These are phyloP conservation scores for Candida endomychidarum DNA, from an alignment of 805 yeast species.

Conservation along the genomic window DNA sequence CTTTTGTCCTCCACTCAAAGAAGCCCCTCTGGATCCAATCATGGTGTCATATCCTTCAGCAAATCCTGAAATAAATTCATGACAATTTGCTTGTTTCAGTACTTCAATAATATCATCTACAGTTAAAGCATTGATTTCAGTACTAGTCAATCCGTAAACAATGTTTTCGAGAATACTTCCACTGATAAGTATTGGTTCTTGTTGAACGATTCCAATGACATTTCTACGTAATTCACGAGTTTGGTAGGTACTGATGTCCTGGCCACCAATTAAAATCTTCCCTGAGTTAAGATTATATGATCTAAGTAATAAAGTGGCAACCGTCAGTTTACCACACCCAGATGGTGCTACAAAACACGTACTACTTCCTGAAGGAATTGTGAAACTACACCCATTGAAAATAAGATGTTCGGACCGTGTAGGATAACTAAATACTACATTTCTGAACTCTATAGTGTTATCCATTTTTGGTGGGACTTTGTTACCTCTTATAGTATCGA, in stretches of 20 bases:
- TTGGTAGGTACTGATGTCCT: constrained; percentile 47
- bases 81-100: constrained; percentile 54
- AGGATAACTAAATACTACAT: constrained; percentile 44
- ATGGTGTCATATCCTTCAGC: constrained; percentile 62
- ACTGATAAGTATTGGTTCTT: constrained; percentile 57
- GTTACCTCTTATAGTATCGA: constrained; percentile 36
- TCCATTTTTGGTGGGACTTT: constrained; percentile 9
- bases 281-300: constrained; percentile 53
- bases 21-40: constrained; percentile 56
- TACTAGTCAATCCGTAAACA: constrained; percentile 48
- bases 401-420: constrained; percentile 36
- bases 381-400: constrained; percentile 39
- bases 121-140: constrained; percentile 31
- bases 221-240: constrained; percentile 48
- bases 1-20: constrained; percentile 74
- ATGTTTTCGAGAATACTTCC: constrained; percentile 59
- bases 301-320: constrained; percentile 53
- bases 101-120: constrained; percentile 46
- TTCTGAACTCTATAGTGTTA: constrained; percentile 38
- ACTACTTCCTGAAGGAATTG: constrained; percentile 34
- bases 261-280: constrained; percentile 51
- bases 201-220: constrained; percentile 59
- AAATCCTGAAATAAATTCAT: constrained; percentile 53
- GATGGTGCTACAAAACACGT: constrained; percentile 55
- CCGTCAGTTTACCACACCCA: constrained; percentile 62